Base-by-base conservation (phyloP, 768 basidiomycete genomes). In the Panellus pusillus region DNA sequence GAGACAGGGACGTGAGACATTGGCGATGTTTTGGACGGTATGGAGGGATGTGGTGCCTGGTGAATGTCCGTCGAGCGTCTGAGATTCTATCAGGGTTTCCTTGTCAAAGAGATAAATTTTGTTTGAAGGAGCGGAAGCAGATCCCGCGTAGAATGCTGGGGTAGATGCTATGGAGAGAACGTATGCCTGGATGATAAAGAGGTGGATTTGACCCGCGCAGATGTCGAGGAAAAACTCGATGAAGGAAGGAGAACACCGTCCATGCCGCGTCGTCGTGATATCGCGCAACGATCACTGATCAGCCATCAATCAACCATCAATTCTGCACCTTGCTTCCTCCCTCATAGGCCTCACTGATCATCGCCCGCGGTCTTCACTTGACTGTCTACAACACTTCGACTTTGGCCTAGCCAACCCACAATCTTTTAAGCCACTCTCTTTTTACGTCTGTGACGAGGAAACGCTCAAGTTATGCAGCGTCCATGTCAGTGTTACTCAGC, bases 41-140 rank as follows among this genome's bases (percentile, higher is more conserved):
- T 76, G 73, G 43, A 90, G 69, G 32, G 77, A 74, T 0, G 88
- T 85, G 2, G 79, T 86, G 9, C 80, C 81, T 1, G 65, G 63
- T 47, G 74, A 73, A 56, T 91, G 89, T 6, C 84, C 89, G 15
- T 73, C 60, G 18, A 91, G 73, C 4, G 74, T 75, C 37, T 74
- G 68, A 12, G 77, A 65, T 9, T 64, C 64, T 44, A 70, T 77
- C 15, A 89, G 67, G 31, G 80, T 79, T 1, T 70, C 61, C 63
- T 77, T 84, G 68, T 89, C 87, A 62, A 85, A 82, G 19, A 91
- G 67, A 63, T 86, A 74, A 60, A 92, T 87, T 24, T 73, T 71
- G 61, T 89, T 82, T n/a, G 84, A 73, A 5, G 82, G 81, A 2
- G 83, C 74, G 6, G 87, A 87, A 0, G 80, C 72, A 5, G 85